Conservation (phyloP, 148 eudicot species). For the Vaccinium macrocarpon region DNA sequence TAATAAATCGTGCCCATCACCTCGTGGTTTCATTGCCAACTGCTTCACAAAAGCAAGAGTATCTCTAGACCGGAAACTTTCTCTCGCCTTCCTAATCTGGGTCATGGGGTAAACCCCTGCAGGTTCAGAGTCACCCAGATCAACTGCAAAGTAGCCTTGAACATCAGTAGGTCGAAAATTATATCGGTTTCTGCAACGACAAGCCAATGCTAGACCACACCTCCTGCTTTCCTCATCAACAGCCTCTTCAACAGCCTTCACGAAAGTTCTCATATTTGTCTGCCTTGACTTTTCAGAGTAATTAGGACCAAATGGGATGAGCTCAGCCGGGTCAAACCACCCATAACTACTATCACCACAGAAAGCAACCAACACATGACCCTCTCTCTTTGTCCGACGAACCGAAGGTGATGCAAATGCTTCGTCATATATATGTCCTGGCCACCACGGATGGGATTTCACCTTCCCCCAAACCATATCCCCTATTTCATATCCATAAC, state of each 20-base stretch:
- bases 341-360: constrained; percentile 96
- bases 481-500: constrained; percentile 58
- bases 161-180: constrained; percentile 57
- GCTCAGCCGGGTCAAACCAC: constrained; percentile 78
- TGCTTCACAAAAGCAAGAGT: constrained; percentile 50
- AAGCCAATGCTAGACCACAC: constrained; percentile 66
- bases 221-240: constrained; percentile 73
- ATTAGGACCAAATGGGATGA: constrained; percentile 64
- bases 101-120: constrained; percentile 49
- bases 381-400: constrained; percentile 61
- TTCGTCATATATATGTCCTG: constrained; percentile 73
- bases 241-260: constrained; percentile 85
- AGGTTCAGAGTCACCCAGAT: constrained; percentile 66
- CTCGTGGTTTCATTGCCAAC: constrained; percentile 55
- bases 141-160: constrained; percentile 59
- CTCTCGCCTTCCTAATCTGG: constrained; percentile 71
- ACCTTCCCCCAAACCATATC: constrained; percentile 99
- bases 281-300: constrained; percentile 71
- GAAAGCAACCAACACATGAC: constrained; percentile 82
- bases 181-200: constrained; percentile 60
- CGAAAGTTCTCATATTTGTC: constrained; percentile 47
- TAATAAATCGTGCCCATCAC: constrained; percentile 26
- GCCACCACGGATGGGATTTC: constrained; percentile 99
- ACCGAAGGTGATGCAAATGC: constrained; percentile 68
- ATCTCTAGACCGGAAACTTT: constrained; percentile 48